Conservation (phyloP, 768 basidiomycete genomes). For the Paxillus rubicundulus region DNA sequence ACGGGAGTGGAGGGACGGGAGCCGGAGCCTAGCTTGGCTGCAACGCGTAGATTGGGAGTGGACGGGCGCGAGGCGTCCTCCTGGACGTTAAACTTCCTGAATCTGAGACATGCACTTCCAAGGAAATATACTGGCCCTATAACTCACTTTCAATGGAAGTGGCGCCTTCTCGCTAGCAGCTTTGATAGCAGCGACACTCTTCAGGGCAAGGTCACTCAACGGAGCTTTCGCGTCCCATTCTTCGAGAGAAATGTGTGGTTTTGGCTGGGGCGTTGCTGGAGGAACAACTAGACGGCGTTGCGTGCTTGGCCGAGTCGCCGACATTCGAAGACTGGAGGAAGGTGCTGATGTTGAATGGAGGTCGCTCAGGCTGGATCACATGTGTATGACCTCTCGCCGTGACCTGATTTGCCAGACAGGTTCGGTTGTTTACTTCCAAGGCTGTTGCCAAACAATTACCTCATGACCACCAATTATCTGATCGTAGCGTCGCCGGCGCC, state of each 20-base stretch:
- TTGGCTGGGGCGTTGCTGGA: slow-evolving; percentile 32
- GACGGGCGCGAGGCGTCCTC: slow-evolving; percentile 34
- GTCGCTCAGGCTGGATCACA: too few species aligned
- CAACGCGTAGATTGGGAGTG: slow-evolving; percentile 35
- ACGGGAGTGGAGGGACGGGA: slow-evolving; percentile 48
- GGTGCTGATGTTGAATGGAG: too few species aligned
- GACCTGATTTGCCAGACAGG: neutral
- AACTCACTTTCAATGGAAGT: slow-evolving; percentile 72
- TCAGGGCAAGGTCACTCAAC: slow-evolving; percentile 62
- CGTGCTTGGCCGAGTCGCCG: slow-evolving; percentile 15
- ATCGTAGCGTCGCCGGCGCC: too few species aligned
- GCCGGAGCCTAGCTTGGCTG: slow-evolving; percentile 38
- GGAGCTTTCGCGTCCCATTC: slow-evolving; percentile 91
- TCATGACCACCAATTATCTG: neutral
- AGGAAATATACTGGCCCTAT: neutral
- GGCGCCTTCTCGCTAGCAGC: slow-evolving; percentile 56
- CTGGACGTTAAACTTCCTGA: slow-evolving; percentile 43
- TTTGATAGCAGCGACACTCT: slow-evolving; percentile 64
- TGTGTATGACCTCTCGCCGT: neutral
- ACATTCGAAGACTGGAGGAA: slow-evolving; percentile 13
- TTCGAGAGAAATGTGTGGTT: slow-evolving; percentile 63
- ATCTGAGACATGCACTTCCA: slow-evolving; percentile 27
- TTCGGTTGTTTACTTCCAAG: slow-evolving; percentile 6
- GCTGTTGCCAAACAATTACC: slow-evolving; percentile 8
- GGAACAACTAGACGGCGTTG: slow-evolving; percentile 29